These are phyloP conservation scores for Calonectria henricotiae DNA, from an alignment of 2,329 filamentous ascomycete genomes.

Conservation along the genomic window DNA sequence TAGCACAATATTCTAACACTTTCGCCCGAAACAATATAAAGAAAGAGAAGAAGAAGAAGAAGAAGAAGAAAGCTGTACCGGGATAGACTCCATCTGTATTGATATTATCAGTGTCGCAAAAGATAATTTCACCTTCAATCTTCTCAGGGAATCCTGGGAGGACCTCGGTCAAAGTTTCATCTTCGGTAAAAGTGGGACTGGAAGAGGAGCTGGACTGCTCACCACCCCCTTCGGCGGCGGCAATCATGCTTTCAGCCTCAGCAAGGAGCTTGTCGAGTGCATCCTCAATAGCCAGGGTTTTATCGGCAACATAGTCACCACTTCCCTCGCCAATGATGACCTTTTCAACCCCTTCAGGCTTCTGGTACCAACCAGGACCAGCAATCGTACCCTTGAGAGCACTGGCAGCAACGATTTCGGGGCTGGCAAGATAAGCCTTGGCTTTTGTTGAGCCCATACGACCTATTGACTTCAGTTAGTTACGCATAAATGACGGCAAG, in stretches of 20 bases:
- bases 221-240: conserved; percentile 62
- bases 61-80: conserved; percentile 62
- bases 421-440: conserved; percentile 87
- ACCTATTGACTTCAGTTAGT: too few species aligned
- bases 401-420: conserved; percentile 93
- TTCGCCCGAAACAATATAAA: too few species aligned
- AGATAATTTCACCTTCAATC: conserved; percentile 89
- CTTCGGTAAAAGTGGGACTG: conserved; percentile 45
- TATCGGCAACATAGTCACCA: conserved; percentile 75
- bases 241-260: conserved; percentile 77
- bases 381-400: conserved; percentile 82
- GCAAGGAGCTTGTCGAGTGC: conserved; percentile 81
- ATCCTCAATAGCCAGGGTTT: conserved; percentile 78
- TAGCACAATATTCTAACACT: conserved; percentile 7
- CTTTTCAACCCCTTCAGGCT: conserved; percentile 78
- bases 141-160: conserved; percentile 90
- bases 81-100: conserved; percentile 96
- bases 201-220: conserved; percentile 1
- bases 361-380: conserved; percentile 85
- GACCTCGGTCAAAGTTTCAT: conserved; percentile 75
- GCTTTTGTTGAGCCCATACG: too few species aligned
- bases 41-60: too few species aligned
- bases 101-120: conserved; percentile 68
- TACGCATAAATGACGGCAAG: too few species aligned
- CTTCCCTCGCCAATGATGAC: conserved; percentile 82